phyloP scores from a whole-genome alignment of 2,329 filamentous ascomycete species.

The Aspergillus sp. region DNA sequence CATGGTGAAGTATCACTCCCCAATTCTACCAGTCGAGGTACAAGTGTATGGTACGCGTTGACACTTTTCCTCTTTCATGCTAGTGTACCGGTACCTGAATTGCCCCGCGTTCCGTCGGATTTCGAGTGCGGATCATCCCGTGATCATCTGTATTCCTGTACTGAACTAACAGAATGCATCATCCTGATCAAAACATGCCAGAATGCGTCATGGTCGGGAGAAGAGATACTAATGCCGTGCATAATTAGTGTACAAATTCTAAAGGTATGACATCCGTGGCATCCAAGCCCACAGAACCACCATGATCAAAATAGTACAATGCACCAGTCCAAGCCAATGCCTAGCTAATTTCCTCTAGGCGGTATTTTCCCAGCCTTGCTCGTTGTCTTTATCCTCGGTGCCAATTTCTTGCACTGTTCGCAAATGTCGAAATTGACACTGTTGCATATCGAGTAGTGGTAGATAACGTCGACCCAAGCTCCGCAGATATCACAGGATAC shows the following conservation, averaged over 20 bases:
- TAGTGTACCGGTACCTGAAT: conserved; percentile 8
- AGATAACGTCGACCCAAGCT: background rate
- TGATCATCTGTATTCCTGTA: background rate
- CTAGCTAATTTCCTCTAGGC: no score
- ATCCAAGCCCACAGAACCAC: no score
- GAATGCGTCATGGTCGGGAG: no score
- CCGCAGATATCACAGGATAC: background rate
- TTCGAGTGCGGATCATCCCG: conserved; percentile 3
- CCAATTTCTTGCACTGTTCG: background rate
- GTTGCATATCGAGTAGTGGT: background rate
- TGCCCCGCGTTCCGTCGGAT: conserved; percentile 15
- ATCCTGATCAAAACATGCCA: no score
- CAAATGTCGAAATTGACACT: background rate
- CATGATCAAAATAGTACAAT: no score
- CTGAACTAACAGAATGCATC: no score
- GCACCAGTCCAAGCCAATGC: no score
- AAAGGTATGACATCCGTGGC: no score
- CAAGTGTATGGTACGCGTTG: background rate
- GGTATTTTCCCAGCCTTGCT: no score
- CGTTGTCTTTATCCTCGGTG: no score
- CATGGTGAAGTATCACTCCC: background rate
- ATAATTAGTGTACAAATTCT: no score
- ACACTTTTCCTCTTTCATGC: conserved; percentile 16
- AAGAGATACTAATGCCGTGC: no score
- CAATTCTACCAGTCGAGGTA: background rate